Percentiles rank a stretch among this genome's conserved stretches.
phyloP scores from a whole-genome alignment of 2,329 filamentous ascomycete species.

The Exutisphaerella laricina region DNA sequence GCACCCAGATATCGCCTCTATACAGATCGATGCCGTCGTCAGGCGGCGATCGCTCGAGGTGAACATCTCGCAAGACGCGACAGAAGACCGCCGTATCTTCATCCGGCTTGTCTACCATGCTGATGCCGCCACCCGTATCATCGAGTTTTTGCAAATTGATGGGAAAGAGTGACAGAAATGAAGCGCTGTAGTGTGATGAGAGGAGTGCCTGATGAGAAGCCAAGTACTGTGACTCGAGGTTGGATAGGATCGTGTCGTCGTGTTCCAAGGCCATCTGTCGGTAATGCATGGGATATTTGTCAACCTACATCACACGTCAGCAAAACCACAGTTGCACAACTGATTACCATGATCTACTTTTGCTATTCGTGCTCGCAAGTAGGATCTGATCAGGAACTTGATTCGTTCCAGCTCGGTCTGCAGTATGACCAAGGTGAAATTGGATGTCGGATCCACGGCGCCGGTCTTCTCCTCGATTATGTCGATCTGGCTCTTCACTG shows the following conservation, averaged over 20 bases:
- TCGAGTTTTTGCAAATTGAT: slow-evolving; percentile 74
- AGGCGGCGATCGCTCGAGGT: slow-evolving; percentile 56
- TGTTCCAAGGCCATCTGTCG: slow-evolving; percentile 42
- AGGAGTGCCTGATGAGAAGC: slow-evolving; percentile 79
- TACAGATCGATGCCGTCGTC: slow-evolving; percentile 38
- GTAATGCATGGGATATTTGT: slow-evolving; percentile 70
- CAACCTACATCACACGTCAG: slow-evolving; percentile 66
- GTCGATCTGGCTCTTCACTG: slow-evolving; percentile 27
- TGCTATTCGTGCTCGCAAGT: slow-evolving; percentile 75
- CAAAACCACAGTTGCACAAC: too few relatives aligned
- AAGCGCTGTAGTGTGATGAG: slow-evolving; percentile 75
- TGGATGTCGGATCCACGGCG: slow-evolving; percentile 81
- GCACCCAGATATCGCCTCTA: slow-evolving; percentile 53
- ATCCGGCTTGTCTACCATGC: slow-evolving; percentile 89
- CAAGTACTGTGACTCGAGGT: slow-evolving; percentile 74
- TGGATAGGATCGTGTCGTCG: slow-evolving; percentile 52
- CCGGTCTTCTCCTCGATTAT: slow-evolving; percentile 59
- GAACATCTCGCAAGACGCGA: slow-evolving; percentile 60
- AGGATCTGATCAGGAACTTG: slow-evolving; percentile 82
- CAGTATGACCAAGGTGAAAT: slow-evolving; percentile 88
- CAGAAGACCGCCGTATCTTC: slow-evolving; percentile 79
- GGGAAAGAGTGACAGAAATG: slow-evolving; percentile 81
- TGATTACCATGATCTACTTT: too few relatives aligned
- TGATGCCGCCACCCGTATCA: slow-evolving; percentile 81
- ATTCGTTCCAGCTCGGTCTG: slow-evolving; percentile 94